Base-by-base conservation (phyloP, 495 filamentous ascomycete genomes). In the Penicillium cataractarum region DNA sequence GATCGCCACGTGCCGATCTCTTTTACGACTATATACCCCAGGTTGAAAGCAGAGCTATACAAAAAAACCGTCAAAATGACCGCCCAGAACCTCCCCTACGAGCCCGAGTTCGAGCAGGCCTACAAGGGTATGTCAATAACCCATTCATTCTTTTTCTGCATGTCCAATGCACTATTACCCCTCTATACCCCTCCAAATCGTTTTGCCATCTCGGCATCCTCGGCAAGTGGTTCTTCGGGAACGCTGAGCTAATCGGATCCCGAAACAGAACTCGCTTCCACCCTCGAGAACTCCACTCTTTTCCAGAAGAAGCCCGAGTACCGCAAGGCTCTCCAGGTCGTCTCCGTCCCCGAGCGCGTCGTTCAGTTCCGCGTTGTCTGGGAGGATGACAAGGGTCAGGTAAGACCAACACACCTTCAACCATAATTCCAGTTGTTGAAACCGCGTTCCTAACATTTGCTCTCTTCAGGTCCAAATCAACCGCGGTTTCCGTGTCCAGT, bases 81-180 rank as follows among this genome's bases (percentile, higher is more conserved):
- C 42, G 62, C 58, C 57, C 58, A 61, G 60, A 89, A 96, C 84
- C 82, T 93, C 71, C 86, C 92, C 55, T 77, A 79, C 59, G 95
- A 99, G 84, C 94, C 95, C 74, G 95, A 99, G 82, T 99, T 98
- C 82, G 89, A 97, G 87, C 95, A 99, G 85, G 95, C 95, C 65
- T 96, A 96, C 85, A 92, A 95, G 80, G 93, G 93, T 97, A 82
- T 74, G 75, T 71, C n/a, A n/a, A n/a, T n/a, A n/a, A n/a, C n/a
- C n/a, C 13, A 48, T 17, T 19, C 29, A 44, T 53, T 22, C 32
- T 46, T 9, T 32, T 4, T 32, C 35, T 39, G 15, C 6, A 15
- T 24, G n/a, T n/a, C n/a, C n/a, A n/a, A n/a, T n/a, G n/a, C n/a
- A n/a, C n/a, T n/a, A n/a, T n/a, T n/a, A n/a, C n/a, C n/a, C n/a